Evolutionary conservation across 441 rosid genomes (phyloP).

Genomic region (Oxalis stricta): DNA sequence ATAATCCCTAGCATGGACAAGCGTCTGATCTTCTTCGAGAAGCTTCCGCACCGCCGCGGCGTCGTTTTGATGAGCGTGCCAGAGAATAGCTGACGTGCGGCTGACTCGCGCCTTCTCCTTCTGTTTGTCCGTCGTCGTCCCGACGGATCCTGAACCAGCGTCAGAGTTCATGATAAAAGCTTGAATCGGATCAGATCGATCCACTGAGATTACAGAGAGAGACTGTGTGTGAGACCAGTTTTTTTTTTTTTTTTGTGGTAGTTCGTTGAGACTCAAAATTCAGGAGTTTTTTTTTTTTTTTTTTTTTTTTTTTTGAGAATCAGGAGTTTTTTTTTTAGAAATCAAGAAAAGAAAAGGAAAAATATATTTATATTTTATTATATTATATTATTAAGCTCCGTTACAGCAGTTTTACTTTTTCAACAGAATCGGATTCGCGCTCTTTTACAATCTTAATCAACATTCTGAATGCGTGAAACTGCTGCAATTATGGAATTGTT

Average conservation of each 20-base stretch:
- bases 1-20: slow-evolving; percentile 87
- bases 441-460: no score
- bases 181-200: slow-evolving; percentile 23
- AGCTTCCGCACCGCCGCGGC: slow-evolving; percentile 72
- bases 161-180: slow-evolving; percentile 30
- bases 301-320: not conserved
- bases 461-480: no score
- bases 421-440: slow-evolving; percentile 9
- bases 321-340: no score
- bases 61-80: slow-evolving; percentile 99
- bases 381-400: no score
- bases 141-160: slow-evolving; percentile 17
- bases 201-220: not conserved
- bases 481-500: no score
- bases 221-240: not conserved
- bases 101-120: slow-evolving; percentile 98
- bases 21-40: slow-evolving; percentile 72
- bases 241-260: not conserved
- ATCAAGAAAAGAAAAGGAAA: no score
- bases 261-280: no score
- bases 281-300: not conserved
- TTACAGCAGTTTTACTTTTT: slow-evolving; percentile 19
- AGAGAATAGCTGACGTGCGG: slow-evolving; percentile 81
- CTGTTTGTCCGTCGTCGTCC: slow-evolving; percentile 40
- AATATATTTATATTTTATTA: no score